A percentile compares a stretch with the other conserved stretches of the same genome.
phyloP scores from a whole-genome alignment of 1,284 basidiomycete species.

The Puccinia brachypodii region DNA sequence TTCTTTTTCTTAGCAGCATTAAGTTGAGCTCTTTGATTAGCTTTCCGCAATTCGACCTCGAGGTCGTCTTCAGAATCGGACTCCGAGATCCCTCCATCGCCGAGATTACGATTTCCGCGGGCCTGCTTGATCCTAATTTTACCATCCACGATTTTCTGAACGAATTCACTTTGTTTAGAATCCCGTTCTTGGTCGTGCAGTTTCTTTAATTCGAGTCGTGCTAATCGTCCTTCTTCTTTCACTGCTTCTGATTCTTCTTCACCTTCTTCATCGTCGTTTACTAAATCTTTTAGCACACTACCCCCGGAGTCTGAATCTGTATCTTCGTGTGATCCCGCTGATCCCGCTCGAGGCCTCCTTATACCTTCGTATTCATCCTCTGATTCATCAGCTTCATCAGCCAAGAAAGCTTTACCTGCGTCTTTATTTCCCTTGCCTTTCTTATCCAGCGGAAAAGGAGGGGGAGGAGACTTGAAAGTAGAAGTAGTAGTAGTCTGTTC shows the following conservation, averaged over 20 bases:
- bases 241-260: constrained; percentile 22
- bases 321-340: not conserved
- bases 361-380: constrained; percentile 29
- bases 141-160: constrained; percentile 28
- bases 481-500: not conserved
- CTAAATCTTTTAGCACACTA: constrained; percentile 18
- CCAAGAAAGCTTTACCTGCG: constrained; percentile 7
- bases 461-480: not conserved
- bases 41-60: constrained; percentile 16
- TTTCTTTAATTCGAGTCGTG: constrained; percentile 6
- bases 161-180: not conserved
- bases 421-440: not conserved
- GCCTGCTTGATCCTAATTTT: constrained; percentile 32
- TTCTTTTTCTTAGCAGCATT: constrained; percentile 36
- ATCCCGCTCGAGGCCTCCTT: not conserved
- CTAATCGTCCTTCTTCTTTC: constrained; percentile 13
- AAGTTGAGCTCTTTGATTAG: constrained; percentile 22
- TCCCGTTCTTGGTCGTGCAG: constrained; percentile 13
- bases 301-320: constrained; percentile 22
- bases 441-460: constrained; percentile 6
- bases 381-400: constrained; percentile 46
- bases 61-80: constrained; percentile 46
- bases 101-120: not conserved
- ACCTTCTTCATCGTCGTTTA: constrained; percentile 37
- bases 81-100: constrained; percentile 30